A percentile compares a stretch with the other conserved stretches of the same genome.
Conservation (phyloP, 331 rosid species). For the Pyrus hybrid region DNA sequence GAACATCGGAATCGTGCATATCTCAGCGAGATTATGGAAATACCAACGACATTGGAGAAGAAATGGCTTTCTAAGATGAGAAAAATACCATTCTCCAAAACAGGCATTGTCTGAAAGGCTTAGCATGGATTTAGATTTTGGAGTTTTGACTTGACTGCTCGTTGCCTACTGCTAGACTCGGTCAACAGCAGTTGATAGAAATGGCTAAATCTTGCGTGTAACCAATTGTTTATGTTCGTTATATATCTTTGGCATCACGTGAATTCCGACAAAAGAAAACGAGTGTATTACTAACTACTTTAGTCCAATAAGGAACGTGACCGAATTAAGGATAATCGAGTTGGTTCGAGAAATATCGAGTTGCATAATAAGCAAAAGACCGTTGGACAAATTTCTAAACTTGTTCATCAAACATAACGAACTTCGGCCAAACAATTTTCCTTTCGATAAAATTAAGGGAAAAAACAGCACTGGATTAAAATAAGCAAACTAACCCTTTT, state of each 20-base stretch:
- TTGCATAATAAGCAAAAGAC: conserved; percentile 9
- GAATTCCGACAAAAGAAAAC: neutral
- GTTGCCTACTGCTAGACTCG: neutral
- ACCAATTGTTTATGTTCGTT: no score
- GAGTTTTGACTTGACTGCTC: neutral
- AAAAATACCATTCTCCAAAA: neutral
- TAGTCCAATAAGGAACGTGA: neutral
- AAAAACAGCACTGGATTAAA: conserved; percentile 4
- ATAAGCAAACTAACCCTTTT: neutral
- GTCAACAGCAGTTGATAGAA: neutral
- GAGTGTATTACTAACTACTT: neutral
- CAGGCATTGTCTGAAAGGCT: neutral
- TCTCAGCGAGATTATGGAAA: neutral
- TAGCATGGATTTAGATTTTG: neutral
- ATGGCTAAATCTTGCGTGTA: neutral
- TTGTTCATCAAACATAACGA: conserved; percentile 5
- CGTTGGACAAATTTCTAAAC: neutral
- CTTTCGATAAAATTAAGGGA: neutral
- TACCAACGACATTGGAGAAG: neutral
- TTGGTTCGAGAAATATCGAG: neutral
- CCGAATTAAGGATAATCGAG: neutral
- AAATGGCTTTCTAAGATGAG: neutral
- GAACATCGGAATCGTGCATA: neutral
- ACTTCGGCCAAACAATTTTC: conserved; percentile 2
- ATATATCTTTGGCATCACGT: neutral